Percentiles rank a stretch among this genome's conserved stretches.
These are phyloP conservation scores for Bauhinia variegata DNA, from an alignment of 306 rosid genomes.

Conservation along the genomic window DNA sequence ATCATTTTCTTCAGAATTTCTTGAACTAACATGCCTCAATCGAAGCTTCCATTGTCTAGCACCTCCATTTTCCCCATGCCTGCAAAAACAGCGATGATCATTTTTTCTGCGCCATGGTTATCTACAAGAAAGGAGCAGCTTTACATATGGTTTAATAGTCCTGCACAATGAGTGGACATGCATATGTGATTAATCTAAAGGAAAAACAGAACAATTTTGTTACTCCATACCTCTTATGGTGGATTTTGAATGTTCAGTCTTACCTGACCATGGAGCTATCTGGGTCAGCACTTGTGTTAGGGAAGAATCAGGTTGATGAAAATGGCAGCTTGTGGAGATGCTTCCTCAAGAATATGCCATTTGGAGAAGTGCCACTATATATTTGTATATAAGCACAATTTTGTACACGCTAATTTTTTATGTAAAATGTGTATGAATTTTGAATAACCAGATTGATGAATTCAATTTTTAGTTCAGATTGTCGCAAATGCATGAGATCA, in stretches of 20 bases:
- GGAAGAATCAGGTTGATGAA: constrained; percentile 15
- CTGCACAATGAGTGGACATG: not conserved
- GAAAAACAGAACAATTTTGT: not conserved
- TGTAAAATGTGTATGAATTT: too few relatives aligned
- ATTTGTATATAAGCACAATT: too few relatives aligned
- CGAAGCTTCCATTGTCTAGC: constrained; percentile 25
- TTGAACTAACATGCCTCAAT: not conserved
- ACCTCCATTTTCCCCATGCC: not conserved
- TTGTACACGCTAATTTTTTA: too few relatives aligned
- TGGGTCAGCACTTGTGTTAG: not conserved
- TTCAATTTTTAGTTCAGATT: too few relatives aligned
- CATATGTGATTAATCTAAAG: not conserved
- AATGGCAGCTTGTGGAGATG: not conserved
- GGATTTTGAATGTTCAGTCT: constrained; percentile 9
- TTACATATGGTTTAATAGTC: too few relatives aligned
- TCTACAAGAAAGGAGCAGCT: not conserved
- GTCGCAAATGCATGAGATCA: too few relatives aligned
- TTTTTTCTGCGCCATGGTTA: not conserved
- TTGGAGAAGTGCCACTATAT: too few relatives aligned
- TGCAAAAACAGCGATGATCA: not conserved
- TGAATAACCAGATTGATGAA: too few relatives aligned
- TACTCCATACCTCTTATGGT: not conserved
- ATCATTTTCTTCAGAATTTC: constrained; percentile 23
- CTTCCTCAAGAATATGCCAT: constrained; percentile 21
- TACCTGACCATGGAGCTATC: constrained; percentile 9